These are phyloP conservation scores for Colletotrichum sp. DNA, from an alignment of 2,329 filamentous ascomycete species.

Conservation along the genomic window DNA sequence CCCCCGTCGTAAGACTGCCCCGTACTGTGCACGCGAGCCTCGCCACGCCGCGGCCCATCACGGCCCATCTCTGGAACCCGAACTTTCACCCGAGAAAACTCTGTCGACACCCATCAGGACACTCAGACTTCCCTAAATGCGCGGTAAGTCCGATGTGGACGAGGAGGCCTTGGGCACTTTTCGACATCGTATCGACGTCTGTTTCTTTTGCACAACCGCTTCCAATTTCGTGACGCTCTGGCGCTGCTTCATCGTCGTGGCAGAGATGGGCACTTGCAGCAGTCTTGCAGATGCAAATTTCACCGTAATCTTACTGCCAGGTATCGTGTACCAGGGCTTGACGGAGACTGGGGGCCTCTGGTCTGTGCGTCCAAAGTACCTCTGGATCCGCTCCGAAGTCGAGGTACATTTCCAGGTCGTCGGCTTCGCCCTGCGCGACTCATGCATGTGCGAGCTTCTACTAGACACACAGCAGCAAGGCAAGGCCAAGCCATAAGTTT, in stretches of 20 bases:
- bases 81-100: constrained; percentile 15
- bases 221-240: background rate
- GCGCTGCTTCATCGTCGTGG: background rate
- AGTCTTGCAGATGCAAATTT: constrained; percentile 18
- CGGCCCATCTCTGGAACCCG: background rate
- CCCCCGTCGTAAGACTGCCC: background rate
- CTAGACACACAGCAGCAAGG: background rate
- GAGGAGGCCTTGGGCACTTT: no score
- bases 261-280: constrained; percentile 13
- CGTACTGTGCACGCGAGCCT: constrained; percentile 20
- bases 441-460: constrained; percentile 13
- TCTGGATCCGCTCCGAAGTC: background rate
- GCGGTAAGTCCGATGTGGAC: background rate
- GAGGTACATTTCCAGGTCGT: constrained; percentile 8
- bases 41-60: constrained; percentile 15
- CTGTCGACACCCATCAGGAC: background rate
- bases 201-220: background rate
- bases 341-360: background rate
- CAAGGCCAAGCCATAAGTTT: background rate
- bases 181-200: background rate
- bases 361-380: constrained; percentile 12
- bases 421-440: constrained; percentile 6
- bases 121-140: background rate
- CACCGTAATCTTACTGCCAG: constrained; percentile 16
- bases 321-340: constrained; percentile 9